Conservation (phyloP, 2,329 filamentous ascomycete genomes). For the Xylariaceae sp. region DNA sequence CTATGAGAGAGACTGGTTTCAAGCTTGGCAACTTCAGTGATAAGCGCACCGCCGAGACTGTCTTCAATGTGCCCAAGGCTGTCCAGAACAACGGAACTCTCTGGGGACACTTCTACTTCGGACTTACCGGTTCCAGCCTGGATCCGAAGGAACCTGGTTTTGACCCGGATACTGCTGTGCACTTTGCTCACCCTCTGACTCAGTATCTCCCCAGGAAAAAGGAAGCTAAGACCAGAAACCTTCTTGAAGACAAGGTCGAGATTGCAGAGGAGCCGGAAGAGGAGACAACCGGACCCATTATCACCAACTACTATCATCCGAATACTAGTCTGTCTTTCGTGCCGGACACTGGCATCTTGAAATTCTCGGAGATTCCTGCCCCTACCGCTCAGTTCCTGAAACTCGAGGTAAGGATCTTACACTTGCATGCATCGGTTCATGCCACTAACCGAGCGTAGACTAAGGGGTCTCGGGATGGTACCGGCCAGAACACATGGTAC, state of each 20-base stretch:
- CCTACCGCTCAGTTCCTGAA: conserved; percentile 72
- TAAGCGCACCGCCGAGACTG: conserved; percentile 68
- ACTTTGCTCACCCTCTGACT: conserved; percentile 80
- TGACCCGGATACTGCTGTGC: conserved; percentile 69
- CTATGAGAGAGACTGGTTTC: conserved; percentile 77
- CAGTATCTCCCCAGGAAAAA: conserved; percentile 92
- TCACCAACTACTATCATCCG: conserved; percentile 87
- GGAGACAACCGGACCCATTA: conserved; percentile 57
- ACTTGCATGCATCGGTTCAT: not conserved
- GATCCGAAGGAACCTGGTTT: conserved; percentile 71
- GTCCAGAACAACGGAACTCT: conserved; percentile 91
- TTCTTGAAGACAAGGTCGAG: conserved; percentile 58
- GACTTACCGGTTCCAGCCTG: conserved; percentile 65
- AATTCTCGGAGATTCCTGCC: conserved; percentile 62
- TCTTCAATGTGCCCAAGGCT: conserved; percentile 67
- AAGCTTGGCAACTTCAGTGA: conserved; percentile 74
- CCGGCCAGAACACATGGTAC: conserved; percentile 90
- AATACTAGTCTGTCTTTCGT: conserved; percentile 89
- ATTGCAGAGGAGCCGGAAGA: conserved; percentile 46
- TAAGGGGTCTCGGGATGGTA: conserved; percentile 73
- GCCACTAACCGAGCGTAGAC: conserved; percentile 30
- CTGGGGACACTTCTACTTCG: conserved; percentile 91
- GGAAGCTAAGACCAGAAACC: conserved; percentile 76
- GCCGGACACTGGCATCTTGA: conserved; percentile 67
- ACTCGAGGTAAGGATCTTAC: conserved; percentile 52